These are phyloP conservation scores for Starmerella etchellsii DNA, from an alignment of 805 yeast genomes.

Conservation along the genomic window DNA sequence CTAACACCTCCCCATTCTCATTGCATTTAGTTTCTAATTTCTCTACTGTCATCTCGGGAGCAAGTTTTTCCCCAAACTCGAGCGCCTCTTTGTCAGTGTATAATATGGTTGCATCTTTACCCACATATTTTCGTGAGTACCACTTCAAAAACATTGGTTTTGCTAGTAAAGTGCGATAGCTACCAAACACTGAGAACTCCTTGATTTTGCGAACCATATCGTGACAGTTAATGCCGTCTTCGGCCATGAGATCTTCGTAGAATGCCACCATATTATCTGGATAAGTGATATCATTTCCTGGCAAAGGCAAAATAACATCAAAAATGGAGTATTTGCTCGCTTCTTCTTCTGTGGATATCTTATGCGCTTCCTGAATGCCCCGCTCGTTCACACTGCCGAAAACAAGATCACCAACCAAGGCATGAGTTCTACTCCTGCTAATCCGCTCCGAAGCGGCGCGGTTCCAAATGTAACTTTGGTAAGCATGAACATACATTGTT, in stretches of 20 bases:
- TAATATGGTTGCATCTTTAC: slow-evolving; percentile 57
- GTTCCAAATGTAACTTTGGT: slow-evolving; percentile 95
- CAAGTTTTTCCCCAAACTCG: slow-evolving; percentile 8
- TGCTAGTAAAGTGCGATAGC: slow-evolving; percentile 63
- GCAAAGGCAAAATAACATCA: slow-evolving; percentile 90
- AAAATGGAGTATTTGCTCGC: slow-evolving; percentile 48
- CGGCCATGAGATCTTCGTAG: slow-evolving; percentile 57
- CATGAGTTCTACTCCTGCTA: slow-evolving; percentile 36
- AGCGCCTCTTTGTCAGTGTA: slow-evolving; percentile 63
- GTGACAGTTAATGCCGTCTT: slow-evolving; percentile 72
- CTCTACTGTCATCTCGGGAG: slow-evolving; percentile 9
- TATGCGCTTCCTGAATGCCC: slow-evolving; percentile 53
- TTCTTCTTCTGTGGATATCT: slow-evolving; percentile 62
- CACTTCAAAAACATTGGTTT: slow-evolving; percentile 55
- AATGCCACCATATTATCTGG: slow-evolving; percentile 57
- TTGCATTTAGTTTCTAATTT: no score
- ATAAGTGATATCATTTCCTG: slow-evolving; percentile 84
- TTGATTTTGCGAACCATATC: slow-evolving; percentile 72
- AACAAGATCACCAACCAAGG: slow-evolving; percentile 19
- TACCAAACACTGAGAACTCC: slow-evolving; percentile 86
- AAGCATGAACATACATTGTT: slow-evolving; percentile 94
- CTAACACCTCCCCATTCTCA: no score
- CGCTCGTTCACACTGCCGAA: slow-evolving; percentile 28
- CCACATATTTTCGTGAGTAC: slow-evolving; percentile 46
- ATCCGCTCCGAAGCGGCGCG: slow-evolving; percentile 66